These are phyloP conservation scores for Agapanthus africanus DNA, from an alignment of 106 monocot genomes.

Conservation along the genomic window DNA sequence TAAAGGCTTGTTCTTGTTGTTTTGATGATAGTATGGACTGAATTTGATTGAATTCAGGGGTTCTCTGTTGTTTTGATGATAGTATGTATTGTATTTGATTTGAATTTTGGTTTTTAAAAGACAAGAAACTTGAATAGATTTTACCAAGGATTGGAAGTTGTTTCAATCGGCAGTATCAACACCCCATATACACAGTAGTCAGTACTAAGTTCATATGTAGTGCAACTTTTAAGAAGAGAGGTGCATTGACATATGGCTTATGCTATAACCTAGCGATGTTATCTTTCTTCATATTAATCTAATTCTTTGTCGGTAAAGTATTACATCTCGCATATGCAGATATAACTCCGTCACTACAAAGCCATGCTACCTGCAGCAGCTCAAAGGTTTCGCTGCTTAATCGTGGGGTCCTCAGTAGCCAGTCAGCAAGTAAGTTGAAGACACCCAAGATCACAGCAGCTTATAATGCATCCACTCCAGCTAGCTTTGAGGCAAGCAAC, in stretches of 20 bases:
- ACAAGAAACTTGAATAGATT: not conserved
- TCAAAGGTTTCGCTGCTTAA: constrained; percentile 57
- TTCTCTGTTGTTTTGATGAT: no score
- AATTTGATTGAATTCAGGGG: no score
- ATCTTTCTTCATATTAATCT: no score
- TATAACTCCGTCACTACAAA: constrained; percentile 24
- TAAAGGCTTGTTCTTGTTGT: not conserved
- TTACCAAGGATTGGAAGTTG: no score
- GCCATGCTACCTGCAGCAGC: constrained; percentile 22
- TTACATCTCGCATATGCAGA: constrained; percentile 28
- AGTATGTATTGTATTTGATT: no score
- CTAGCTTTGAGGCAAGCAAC: constrained; percentile 37
- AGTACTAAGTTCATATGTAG: not conserved
- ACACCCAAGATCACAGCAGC: constrained; percentile 16
- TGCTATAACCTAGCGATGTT: no score
- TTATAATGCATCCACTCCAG: constrained; percentile 22
- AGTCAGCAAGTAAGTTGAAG: constrained; percentile 38
- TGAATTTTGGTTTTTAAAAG: not conserved
- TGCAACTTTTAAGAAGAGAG: not conserved
- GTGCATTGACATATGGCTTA: not conserved
- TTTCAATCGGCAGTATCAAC: no score
- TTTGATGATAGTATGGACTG: not conserved
- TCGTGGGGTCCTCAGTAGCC: constrained; percentile 29
- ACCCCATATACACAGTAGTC: no score
- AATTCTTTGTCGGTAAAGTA: no score